Evolutionary conservation across 176 grass and related monocot species (phyloP), one percentile per base, ranked within the genome.

Genomic region (Poa pratensis): DNA sequence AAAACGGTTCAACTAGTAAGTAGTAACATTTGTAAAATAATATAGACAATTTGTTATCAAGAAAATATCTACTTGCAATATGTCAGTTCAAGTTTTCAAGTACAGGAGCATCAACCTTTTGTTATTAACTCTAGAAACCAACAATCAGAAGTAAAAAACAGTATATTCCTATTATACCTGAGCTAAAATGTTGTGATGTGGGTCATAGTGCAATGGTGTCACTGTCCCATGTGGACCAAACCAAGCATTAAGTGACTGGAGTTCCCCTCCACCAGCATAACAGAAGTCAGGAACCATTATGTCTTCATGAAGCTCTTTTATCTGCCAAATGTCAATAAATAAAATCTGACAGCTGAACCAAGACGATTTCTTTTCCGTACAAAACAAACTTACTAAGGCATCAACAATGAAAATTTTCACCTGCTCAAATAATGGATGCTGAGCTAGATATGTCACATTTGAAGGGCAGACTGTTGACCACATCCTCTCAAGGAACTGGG

Each of bases 351-450:
- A 91, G 48, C 77, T 62, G n/a, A 72, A 73, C 19, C 71, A 76
- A 87, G 20, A 51, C 17, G 74, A n/a, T 30, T 85, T 51, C 14
- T 51, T 49, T 74, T 51, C 45, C 71, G 28, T 74, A 74, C 0
- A 74, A 51, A 18, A 17, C 10, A 74, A 74, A 68, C 27, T 30
- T 82, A 83, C 61, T 67, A 81, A 66, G 68, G 63, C 70, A 82
- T 70, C 65, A 83, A 83, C 46, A 75, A 34, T 65, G 59, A 66
- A 14, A 73, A 79, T 76, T 61, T 13, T 13, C 80, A 99, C 96
- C 91, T 96, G 91, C 75, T 99, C 91, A 86, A 99, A 92, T 82
- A 96, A 92, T 62, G 93, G 96, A 92, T 96, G 93, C 86, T 99
- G 93, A 75, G 93, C 93, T 87, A 98, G 88, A 92, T 99, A 96